A percentile compares a stretch with the other conserved stretches of the same genome.
phyloP scores from a whole-genome alignment of 208 protist genomes.

The Trypanosoma rangeli region DNA sequence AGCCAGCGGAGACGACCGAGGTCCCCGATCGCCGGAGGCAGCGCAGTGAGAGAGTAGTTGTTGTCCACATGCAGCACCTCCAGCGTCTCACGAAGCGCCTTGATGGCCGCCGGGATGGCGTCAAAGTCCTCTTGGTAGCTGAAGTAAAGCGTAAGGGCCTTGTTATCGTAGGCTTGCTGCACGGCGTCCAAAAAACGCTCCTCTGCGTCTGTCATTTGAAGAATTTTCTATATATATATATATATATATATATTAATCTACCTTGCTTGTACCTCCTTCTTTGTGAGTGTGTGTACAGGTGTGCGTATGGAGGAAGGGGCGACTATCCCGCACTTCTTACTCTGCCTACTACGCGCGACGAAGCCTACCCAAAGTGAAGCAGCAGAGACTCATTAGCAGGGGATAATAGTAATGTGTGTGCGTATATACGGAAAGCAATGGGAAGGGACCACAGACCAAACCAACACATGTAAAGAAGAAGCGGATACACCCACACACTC shows the following conservation, averaged over 20 bases:
- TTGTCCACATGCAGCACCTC: slow-evolving; percentile 83
- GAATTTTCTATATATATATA: slow-evolving; percentile 1
- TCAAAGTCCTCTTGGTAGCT: slow-evolving; percentile 47
- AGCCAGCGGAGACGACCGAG: slow-evolving; percentile 60
- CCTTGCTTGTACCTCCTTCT: neutral
- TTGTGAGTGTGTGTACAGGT: neutral
- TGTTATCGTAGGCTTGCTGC: slow-evolving; percentile 45
- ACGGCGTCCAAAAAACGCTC: slow-evolving; percentile 34
- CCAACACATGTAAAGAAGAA: no score
- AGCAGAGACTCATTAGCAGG: neutral
- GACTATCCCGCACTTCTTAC: neutral
- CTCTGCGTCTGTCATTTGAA: slow-evolving; percentile 14
- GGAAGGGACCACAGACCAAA: no score
- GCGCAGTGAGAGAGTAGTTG: slow-evolving; percentile 61
- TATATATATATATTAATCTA: no score
- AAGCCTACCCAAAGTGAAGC: slow-evolving; percentile 9
- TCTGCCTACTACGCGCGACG: neutral
- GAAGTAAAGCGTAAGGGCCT: slow-evolving; percentile 48
- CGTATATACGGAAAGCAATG: no score
- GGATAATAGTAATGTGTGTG: neutral
- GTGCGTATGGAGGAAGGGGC: neutral
- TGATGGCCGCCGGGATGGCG: slow-evolving; percentile 34
- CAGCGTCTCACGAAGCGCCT: slow-evolving; percentile 53
- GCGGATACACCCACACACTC: neutral
- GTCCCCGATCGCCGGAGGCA: slow-evolving; percentile 61